Percentiles rank a stretch among this genome's conserved stretches.
Evolutionary conservation across 2,329 filamentous ascomycete species (phyloP).

Genomic region (Penicillium thymicola): DNA sequence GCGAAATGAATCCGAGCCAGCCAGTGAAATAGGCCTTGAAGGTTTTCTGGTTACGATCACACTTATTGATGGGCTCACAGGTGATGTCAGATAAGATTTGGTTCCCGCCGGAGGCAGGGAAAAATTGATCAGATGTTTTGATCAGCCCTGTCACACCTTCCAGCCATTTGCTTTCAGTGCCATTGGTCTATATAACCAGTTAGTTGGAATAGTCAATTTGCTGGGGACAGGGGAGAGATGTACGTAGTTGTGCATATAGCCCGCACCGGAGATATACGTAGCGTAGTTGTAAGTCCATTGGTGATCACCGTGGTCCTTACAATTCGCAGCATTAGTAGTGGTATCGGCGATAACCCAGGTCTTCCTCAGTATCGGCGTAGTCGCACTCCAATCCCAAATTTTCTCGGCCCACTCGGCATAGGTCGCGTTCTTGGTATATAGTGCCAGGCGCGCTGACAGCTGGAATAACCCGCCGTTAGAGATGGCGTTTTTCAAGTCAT

Average conservation of each 20-base stretch:
- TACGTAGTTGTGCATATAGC: constrained; percentile 62
- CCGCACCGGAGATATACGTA: constrained; percentile 56
- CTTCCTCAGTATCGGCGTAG: constrained; percentile 57
- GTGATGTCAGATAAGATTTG: constrained; percentile 61
- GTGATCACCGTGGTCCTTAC: constrained; percentile 58
- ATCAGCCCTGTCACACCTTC: constrained; percentile 54
- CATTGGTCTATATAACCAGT: constrained; percentile 42
- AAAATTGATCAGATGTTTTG: constrained; percentile 47
- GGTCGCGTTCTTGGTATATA: constrained; percentile 59
- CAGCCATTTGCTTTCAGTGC: constrained; percentile 50
- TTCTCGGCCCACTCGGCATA: constrained; percentile 61
- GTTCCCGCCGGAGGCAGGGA: constrained; percentile 42
- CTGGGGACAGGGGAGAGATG: not conserved
- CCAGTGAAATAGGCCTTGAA: constrained; percentile 68
- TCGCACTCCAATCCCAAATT: constrained; percentile 59
- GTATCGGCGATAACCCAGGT: constrained; percentile 62
- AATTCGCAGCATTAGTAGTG: constrained; percentile 54
- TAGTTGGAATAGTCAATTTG: constrained; percentile 25
- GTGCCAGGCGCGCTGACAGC: constrained; percentile 68
- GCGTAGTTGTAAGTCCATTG: constrained; percentile 66
- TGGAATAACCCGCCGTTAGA: constrained; percentile 78
- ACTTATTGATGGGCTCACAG: constrained; percentile 59
- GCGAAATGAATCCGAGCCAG: constrained; percentile 58
- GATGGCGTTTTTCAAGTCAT: constrained; percentile 76
- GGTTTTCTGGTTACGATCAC: constrained; percentile 65